phyloP scores from a whole-genome alignment of 306 rosid species.

The Sechiopsis laciniata region DNA sequence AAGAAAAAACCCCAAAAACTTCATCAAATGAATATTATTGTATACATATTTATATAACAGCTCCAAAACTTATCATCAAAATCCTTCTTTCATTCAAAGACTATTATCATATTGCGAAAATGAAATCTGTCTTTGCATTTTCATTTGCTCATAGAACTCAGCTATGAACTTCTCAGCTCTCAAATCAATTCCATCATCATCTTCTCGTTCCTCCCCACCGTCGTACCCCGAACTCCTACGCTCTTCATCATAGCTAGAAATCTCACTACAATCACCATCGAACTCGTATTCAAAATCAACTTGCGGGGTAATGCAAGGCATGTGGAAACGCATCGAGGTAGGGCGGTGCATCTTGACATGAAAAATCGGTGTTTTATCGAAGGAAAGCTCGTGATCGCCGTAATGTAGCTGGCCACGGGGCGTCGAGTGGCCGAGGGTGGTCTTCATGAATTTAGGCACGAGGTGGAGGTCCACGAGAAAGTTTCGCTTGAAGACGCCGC shows the following conservation, averaged over 20 bases:
- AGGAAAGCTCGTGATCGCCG: conserved; percentile 72
- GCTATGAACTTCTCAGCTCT: conserved; percentile 85
- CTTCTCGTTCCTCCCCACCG: conserved; percentile 9
- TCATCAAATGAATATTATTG: no score
- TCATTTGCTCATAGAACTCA: conserved; percentile 55
- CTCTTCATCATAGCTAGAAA: conserved; percentile 20
- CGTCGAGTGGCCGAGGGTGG: conserved; percentile 35
- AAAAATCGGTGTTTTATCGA: conserved; percentile 66
- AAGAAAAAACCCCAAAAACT: no score
- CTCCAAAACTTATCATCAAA: neutral
- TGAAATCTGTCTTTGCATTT: conserved; percentile 49
- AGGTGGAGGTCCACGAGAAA: conserved; percentile 50
- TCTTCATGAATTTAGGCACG: conserved; percentile 51
- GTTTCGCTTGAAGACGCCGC: conserved; percentile 54
- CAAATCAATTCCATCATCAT: conserved; percentile 41
- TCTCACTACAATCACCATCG: neutral
- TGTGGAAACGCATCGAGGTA: conserved; percentile 49
- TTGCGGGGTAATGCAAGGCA: conserved; percentile 61
- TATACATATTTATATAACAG: neutral
- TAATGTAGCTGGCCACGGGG: conserved; percentile 32
- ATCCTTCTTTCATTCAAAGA: neutral
- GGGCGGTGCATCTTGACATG: conserved; percentile 47
- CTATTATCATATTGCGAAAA: conserved; percentile 25
- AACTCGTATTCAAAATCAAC: conserved; percentile 57
- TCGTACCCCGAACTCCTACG: conserved; percentile 30